Base-by-base conservation (phyloP, 2,329 filamentous ascomycete genomes). In the Alternaria arborescens region DNA sequence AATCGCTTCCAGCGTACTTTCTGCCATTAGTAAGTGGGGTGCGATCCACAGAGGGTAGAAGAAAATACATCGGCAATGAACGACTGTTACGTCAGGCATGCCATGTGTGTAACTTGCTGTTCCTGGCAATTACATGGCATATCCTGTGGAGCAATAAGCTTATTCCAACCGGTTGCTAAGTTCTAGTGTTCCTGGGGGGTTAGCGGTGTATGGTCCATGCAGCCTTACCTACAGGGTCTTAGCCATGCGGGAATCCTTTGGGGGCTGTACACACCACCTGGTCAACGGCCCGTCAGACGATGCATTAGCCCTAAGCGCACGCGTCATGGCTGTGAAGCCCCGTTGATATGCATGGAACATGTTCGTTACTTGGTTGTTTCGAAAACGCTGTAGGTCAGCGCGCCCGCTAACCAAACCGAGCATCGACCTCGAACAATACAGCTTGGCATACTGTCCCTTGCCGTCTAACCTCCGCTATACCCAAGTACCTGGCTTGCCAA, bases 141-240 rank as follows among this genome's bases (percentile, higher is more conserved):
- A 36, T 47, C 55, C 56, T 66, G 64, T 65, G 65, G 66, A 72
- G 58, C 65, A 69, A 69, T 69, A 74, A 71, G 72, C 71, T 73
- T 70, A 70, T 72, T 62, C 48, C 40, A 43, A 42, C 58, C 55
- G 48, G 60, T 47, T 61, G 58, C 52, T 57, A 61, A 41, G 43
- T 66, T 64, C 51, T 67, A 51, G 57, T 58, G 56, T 63, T 58
- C 57, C 54, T 52, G 34, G 55, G 32, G 52, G 52, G 65, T 67
- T 71, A 72, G 73, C 70, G 66, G 71, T 67, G 70, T 64, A 62
- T 62, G 61, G 63, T 63, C 56, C 51, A 66, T 71, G 69, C 70
- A 74, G 71, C 71, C 70, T 67, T 74, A 71, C 65, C 53, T 52
- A 55, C 65, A 67, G 58, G 63, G 65, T 30, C 42, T 52, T 60